These are phyloP conservation scores for Mortierella sp. DNA, from an alignment of 371 early-diverging fungal genomes.

Conservation along the genomic window DNA sequence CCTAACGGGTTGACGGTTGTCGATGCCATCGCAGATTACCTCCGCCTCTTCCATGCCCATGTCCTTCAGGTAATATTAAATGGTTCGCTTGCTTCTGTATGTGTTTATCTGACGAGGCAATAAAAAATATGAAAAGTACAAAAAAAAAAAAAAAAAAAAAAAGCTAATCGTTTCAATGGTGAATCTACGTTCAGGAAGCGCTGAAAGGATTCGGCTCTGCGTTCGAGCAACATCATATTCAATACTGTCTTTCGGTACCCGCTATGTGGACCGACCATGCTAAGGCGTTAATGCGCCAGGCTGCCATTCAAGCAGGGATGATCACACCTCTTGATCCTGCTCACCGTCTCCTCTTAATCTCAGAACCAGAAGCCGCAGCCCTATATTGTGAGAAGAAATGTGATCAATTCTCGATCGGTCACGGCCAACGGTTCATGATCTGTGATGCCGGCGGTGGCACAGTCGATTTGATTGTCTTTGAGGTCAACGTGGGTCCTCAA, in stretches of 20 bases:
- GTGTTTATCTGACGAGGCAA: neutral
- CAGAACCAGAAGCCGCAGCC: constrained; percentile 66
- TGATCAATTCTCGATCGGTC: constrained; percentile 58
- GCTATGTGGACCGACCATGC: constrained; percentile 66
- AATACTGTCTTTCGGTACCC: constrained; percentile 63
- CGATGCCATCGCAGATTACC: constrained; percentile 62
- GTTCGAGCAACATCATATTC: constrained; percentile 58
- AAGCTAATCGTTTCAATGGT: too few species aligned
- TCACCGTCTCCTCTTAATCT: constrained; percentile 60
- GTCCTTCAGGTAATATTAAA: constrained; percentile 58
- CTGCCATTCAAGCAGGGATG: constrained; percentile 61
- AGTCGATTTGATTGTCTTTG: constrained; percentile 64
- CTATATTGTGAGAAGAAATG: constrained; percentile 66
- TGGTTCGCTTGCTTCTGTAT: constrained; percentile 36
- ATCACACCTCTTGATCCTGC: constrained; percentile 57
- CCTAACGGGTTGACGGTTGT: constrained; percentile 60
- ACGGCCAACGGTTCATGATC: constrained; percentile 66
- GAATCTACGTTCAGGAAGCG: constrained; percentile 10
- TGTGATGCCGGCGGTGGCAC: constrained; percentile 77
- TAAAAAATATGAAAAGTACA: too few species aligned
- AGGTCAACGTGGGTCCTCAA: constrained; percentile 32
- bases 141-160: too few species aligned
- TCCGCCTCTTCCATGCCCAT: constrained; percentile 59
- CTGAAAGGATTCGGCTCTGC: constrained; percentile 59
- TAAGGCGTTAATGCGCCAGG: constrained; percentile 62